Base-by-base conservation (phyloP, 345 rosid genomes). In the Limnanthes douglasii region DNA sequence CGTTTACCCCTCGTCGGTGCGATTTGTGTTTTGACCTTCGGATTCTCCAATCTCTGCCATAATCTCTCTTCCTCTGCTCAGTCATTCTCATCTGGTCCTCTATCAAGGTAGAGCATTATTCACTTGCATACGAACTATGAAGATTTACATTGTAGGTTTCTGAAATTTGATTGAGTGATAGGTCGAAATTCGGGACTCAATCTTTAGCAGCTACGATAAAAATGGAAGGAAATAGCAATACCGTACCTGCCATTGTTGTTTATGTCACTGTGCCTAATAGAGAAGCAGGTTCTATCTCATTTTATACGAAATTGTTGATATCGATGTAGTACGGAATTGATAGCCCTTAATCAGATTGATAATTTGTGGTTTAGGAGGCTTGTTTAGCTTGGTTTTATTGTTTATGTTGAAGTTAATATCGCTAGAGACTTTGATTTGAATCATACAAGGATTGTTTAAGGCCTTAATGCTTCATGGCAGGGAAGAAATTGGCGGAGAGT, bases 401-500 rank as follows among this genome's bases (percentile, higher is more conserved):
- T n/a, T n/a, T n/a, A n/a, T n/a, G n/a, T n/a, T n/a, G n/a, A n/a
- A n/a, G n/a, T n/a, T n/a, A n/a, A n/a, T n/a, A n/a, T n/a, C n/a
- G n/a, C n/a, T n/a, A n/a, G n/a, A n/a, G n/a, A n/a, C n/a, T n/a
- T n/a, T n/a, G n/a, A n/a, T n/a, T n/a, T n/a, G n/a, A n/a, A n/a
- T n/a, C n/a, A n/a, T n/a, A n/a, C n/a, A n/a, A n/a, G n/a, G n/a
- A n/a, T n/a, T n/a, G n/a, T n/a, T n/a, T n/a, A n/a, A n/a, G n/a
- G n/a, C n/a, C n/a, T n/a, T n/a, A n/a, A n/a, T n/a, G n/a, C n/a
- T n/a, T 9, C 29, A 6, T 29, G 37, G 37, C 77, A 83, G 97
- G 97, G 13, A 76, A 75, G 61, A 88, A 83, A 61, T 59, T 88
- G 61, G 97, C 97, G 44, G 66, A 61, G 25, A 79, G 97, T 65